Conservation (phyloP, 2,329 filamentous ascomycete species). For the Macrophomina tecta region DNA sequence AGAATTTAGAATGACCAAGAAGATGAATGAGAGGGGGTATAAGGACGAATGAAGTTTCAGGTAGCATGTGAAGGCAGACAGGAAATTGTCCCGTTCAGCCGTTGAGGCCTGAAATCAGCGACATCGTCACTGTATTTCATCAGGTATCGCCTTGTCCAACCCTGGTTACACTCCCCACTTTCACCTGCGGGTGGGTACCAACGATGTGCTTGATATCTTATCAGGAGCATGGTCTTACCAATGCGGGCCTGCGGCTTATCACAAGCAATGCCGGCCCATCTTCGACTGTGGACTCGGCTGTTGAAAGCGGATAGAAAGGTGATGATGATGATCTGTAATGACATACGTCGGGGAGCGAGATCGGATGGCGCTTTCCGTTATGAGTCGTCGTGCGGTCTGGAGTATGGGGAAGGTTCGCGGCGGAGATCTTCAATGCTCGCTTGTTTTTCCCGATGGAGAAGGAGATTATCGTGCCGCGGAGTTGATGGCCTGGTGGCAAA, state of each 20-base stretch:
- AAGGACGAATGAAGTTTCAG: no score
- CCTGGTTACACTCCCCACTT: constrained; percentile 18
- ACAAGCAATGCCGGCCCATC: no score
- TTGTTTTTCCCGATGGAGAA: background rate
- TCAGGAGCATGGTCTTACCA: background rate
- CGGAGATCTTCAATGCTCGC: constrained; percentile 8
- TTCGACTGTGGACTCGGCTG: background rate
- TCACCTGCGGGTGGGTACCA: background rate
- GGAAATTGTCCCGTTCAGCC: background rate
- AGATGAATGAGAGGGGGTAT: background rate
- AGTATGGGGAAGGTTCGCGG: background rate
- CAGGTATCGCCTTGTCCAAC: background rate
- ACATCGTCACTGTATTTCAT: background rate
- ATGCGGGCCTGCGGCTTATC: background rate
- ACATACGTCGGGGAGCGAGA: background rate
- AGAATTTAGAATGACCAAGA: background rate
- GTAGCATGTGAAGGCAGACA: background rate
- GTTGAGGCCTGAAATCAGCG: background rate
- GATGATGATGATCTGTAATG: no score
- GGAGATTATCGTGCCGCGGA: background rate
- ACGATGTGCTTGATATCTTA: constrained; percentile 1
- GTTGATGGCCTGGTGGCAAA: background rate
- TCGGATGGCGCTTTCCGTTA: background rate
- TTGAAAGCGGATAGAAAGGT: background rate
- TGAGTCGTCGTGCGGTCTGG: background rate